These are phyloP conservation scores for Cyberlindnera xylosilytica DNA, from an alignment of 805 yeast genomes.

Conservation along the genomic window DNA sequence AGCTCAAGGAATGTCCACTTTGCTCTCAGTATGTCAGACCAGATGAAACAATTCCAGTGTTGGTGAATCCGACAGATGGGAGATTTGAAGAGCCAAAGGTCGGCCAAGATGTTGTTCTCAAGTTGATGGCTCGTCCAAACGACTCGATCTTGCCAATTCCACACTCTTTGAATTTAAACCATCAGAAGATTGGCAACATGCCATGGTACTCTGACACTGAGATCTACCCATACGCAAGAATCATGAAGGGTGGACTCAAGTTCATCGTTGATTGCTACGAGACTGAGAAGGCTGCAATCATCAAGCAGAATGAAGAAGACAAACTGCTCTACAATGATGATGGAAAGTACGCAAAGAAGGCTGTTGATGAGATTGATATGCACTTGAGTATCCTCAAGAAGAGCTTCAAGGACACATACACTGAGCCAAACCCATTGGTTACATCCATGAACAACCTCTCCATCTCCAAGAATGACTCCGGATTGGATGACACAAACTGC, in stretches of 20 bases:
- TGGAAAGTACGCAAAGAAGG: conserved; percentile 50
- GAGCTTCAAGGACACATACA: conserved; percentile 27
- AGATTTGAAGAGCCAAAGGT: conserved; percentile 55
- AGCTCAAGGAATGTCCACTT: conserved; percentile 74
- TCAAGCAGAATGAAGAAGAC: conserved; percentile 53
- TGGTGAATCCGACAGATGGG: conserved; percentile 45
- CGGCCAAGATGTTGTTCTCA: conserved; percentile 52
- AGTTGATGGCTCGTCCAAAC: conserved; percentile 59
- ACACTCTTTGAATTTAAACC: conserved; percentile 39
- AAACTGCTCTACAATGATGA: conserved; percentile 57
- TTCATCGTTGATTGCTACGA: conserved; percentile 55
- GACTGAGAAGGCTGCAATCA: conserved; percentile 55
- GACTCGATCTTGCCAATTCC: conserved; percentile 48
- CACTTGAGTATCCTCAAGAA: conserved; percentile 39
- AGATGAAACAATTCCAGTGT: conserved; percentile 64
- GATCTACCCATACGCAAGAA: conserved; percentile 53
- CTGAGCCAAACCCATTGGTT: conserved; percentile 19
- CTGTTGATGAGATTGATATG: conserved; percentile 51
- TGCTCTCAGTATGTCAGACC: conserved; percentile 59
- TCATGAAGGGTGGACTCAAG: conserved; percentile 61
- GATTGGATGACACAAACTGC: conserved; percentile 38
- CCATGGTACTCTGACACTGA: conserved; percentile 50
- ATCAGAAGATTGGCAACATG: conserved; percentile 40
- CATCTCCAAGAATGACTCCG: conserved; percentile 15
- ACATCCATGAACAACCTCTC: conserved; percentile 16